Evolutionary conservation across 805 yeast genomes (phyloP), one percentile per base, ranked within the genome.

Genomic region (Metschnikowia similis): DNA sequence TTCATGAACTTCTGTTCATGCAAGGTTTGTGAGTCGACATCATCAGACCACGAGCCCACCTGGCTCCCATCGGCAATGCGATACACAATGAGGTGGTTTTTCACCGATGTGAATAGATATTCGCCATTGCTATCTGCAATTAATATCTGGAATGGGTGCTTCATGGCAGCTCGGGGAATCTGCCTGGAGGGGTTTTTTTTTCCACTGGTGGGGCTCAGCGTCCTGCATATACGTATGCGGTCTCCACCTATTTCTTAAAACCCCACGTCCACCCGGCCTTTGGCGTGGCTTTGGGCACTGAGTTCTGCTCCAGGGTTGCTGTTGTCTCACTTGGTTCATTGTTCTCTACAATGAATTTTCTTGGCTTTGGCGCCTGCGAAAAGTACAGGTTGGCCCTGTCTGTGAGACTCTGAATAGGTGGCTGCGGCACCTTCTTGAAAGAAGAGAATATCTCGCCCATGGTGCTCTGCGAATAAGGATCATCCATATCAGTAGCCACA

Each of bases 91-190:
- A 87, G 66, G 35, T 75, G 69, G 60, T 83, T 84, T 58, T 84
- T 82, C 4, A 80, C 76, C 1, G 85, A 73, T 1, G 80, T 76
- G 65, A 79, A 84, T 13, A 87, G 63, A 16, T 75, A 63, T 2
- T 69, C 62, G 1, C 84, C 84, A 14, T 68, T 63, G 4, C 60
- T 59, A 56, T 71, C 76, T n/a, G 79, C 56, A 3, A 75, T 59
- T 2, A 83, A 63, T 35, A 80, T 71, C 61, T 86, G 92, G 61
- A 82, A 80, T 14, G 94, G 94, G 60, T 87, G 91, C 58, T 83
- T 83, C 82, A 84, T 77, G 21, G 21, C 21, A 21, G 21, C 28
- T 6, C n/a, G 32, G 38, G 8, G 6, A 26, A 10, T 16, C 28
- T 8, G 26, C 28, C 16, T 5, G 26, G n/a, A 27, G 3, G 4